Evolutionary conservation across 176 grass and related monocot species (phyloP).

Genomic region (Avena eriantha): DNA sequence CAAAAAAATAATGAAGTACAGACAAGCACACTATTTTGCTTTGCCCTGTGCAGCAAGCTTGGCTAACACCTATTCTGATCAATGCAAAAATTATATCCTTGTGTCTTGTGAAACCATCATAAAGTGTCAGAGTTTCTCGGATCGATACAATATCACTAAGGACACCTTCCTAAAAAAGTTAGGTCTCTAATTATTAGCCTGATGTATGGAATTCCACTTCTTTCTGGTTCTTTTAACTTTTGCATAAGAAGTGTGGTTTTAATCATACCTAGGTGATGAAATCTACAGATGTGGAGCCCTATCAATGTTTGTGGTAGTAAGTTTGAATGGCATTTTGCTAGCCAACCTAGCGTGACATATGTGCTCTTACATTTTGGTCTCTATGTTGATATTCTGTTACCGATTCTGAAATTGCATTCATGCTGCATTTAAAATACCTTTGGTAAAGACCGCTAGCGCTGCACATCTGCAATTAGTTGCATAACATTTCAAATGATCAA

Average conservation of each 20-base stretch:
- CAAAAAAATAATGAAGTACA: no score
- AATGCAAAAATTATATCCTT: no score
- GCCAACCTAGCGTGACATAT: no score
- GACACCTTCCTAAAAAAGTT: no score
- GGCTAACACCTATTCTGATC: no score
- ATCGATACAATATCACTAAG: no score
- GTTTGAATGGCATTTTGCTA: slow-evolving; percentile 15
- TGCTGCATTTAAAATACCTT: background rate
- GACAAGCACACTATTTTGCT: no score
- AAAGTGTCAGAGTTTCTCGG: no score
- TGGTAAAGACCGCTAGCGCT: background rate
- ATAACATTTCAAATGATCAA: background rate
- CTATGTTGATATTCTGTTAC: background rate
- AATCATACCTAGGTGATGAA: slow-evolving; percentile 89
- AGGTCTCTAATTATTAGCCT: no score
- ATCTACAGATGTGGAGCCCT: slow-evolving; percentile 90
- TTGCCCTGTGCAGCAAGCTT: no score
- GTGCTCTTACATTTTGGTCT: slow-evolving; percentile 19
- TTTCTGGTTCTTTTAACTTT: slow-evolving; percentile 36
- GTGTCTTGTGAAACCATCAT: no score
- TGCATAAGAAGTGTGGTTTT: slow-evolving; percentile 86
- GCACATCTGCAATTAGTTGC: background rate
- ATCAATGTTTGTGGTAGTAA: slow-evolving; percentile 88
- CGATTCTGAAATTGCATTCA: background rate
- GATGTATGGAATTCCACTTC: no score